Percentiles rank a stretch among this genome's conserved stretches.
phyloP scores from a whole-genome alignment of 371 early-diverging fungal species.

The Mortierella sp. region DNA sequence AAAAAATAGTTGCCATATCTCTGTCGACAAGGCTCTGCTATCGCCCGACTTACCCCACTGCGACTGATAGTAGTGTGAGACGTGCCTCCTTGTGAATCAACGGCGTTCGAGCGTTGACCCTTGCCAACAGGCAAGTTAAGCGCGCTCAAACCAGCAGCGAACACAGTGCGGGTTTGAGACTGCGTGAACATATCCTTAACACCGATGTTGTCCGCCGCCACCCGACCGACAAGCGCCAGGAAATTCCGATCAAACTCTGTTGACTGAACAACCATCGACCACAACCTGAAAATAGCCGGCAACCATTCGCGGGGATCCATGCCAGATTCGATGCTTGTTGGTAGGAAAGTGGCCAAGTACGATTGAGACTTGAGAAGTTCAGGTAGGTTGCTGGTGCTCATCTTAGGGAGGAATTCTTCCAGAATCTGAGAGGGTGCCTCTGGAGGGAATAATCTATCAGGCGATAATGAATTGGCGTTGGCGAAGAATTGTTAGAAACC shows the following conservation, averaged over 20 bases:
- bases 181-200: slow-evolving; percentile 69
- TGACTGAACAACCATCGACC: slow-evolving; percentile 77
- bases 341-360: slow-evolving; percentile 75
- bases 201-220: slow-evolving; percentile 66
- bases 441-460: slow-evolving; percentile 73
- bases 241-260: slow-evolving; percentile 75
- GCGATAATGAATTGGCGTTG: neutral
- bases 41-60: slow-evolving; percentile 30
- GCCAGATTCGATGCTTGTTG: slow-evolving; percentile 45
- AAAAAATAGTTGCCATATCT: neutral
- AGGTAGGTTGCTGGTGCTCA: slow-evolving; percentile 32
- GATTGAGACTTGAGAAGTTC: slow-evolving; percentile 71
- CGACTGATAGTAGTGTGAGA: slow-evolving; percentile 41
- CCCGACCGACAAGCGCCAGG: slow-evolving; percentile 74
- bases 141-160: slow-evolving; percentile 77
- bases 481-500: neutral
- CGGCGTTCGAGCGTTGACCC: slow-evolving; percentile 59
- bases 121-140: slow-evolving; percentile 87
- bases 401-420: slow-evolving; percentile 62
- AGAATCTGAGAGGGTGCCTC: slow-evolving; percentile 79
- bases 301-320: slow-evolving; percentile 74
- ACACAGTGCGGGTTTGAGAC: slow-evolving; percentile 75
- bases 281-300: slow-evolving; percentile 84
- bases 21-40: neutral
- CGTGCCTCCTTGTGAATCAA: slow-evolving; percentile 46